A percentile compares a stretch with the other conserved stretches of the same genome.
Conservation (phyloP, 306 rosid species). For the Pterocarpus santalinus region DNA sequence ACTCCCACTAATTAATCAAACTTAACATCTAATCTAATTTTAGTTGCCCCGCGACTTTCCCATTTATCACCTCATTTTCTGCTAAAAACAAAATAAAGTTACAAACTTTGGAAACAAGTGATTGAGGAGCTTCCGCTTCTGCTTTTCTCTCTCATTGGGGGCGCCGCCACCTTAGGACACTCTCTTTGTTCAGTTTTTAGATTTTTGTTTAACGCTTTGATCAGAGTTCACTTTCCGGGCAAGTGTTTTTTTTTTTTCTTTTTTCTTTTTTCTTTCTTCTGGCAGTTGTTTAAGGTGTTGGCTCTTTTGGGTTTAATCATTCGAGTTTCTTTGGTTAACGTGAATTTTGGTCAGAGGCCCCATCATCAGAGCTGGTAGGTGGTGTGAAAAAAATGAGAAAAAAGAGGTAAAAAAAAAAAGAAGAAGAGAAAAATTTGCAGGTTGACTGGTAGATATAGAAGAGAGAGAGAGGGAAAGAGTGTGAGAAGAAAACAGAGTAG, state of each 20-base stretch:
- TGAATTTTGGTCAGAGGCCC: conserved; percentile 69
- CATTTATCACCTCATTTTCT: conserved; percentile 46
- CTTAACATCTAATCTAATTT: conserved; percentile 5
- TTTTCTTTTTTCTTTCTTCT: not conserved
- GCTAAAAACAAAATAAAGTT: conserved; percentile 46
- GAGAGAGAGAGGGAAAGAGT: conserved; percentile 36
- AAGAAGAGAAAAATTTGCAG: not conserved
- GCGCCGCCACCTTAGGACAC: conserved; percentile 34
- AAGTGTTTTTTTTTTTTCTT: not conserved
- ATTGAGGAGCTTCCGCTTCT: conserved; percentile 33
- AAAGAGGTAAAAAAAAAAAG: not conserved
- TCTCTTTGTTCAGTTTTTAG: conserved; percentile 13
- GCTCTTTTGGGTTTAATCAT: conserved; percentile 65
- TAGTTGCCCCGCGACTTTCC: conserved; percentile 46
- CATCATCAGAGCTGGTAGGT: conserved; percentile 69
- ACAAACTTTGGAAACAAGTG: conserved; percentile 19
- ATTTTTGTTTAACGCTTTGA: conserved; percentile 39
- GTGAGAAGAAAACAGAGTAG: not conserved
- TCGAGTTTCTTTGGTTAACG: conserved; percentile 63
- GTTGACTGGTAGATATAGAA: conserved; percentile 71
- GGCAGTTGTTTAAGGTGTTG: conserved; percentile 42
- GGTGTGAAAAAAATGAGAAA: conserved; percentile 50
- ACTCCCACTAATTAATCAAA: conserved; percentile 32
- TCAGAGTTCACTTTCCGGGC: conserved; percentile 47
- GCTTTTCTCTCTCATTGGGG: conserved; percentile 17